Conservation (phyloP, 2,329 filamentous ascomycete species). For the Colletotrichum somersetense region DNA sequence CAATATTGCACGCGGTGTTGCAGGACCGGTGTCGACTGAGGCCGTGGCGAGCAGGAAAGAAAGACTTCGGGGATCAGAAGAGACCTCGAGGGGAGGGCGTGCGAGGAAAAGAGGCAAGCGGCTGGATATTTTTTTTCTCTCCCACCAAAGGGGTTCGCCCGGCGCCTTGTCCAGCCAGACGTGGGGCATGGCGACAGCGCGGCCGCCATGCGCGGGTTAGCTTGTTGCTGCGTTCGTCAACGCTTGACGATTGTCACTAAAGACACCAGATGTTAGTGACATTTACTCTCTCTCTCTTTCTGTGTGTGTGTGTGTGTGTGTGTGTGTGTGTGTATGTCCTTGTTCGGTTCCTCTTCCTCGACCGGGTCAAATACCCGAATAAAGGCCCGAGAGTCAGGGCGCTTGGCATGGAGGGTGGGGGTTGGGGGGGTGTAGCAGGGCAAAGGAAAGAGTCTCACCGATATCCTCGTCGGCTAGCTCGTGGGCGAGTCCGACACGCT, state of each 20-base stretch:
- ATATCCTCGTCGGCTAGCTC: conserved; percentile 98
- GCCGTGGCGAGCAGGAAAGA: conserved; percentile 19
- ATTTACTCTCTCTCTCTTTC: conserved; percentile 7
- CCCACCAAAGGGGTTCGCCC: not conserved
- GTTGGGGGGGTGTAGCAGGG: not conserved
- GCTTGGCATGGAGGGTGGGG: not conserved
- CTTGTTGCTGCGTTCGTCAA: conserved; percentile 54
- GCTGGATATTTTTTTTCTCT: not conserved
- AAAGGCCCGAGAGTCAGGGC: not conserved
- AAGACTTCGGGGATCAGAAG: conserved; percentile 1
- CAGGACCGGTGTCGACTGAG: conserved; percentile 15
- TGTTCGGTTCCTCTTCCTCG: not conserved
- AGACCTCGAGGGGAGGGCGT: conserved; percentile 12
- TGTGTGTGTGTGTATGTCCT: not conserved
- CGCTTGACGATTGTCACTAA: conserved; percentile 74
- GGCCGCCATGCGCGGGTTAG: conserved; percentile 21
- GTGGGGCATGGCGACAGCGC: conserved; percentile 22
- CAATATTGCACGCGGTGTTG: conserved; percentile 7
- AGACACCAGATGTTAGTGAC: conserved; percentile 45
- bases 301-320: not conserved
- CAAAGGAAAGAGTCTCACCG: conserved; percentile 68
- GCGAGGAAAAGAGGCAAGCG: conserved; percentile 25
- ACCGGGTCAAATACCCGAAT: not conserved
- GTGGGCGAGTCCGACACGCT: conserved; percentile 90
- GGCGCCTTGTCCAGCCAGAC: conserved; percentile 13